phyloP scores from a whole-genome alignment of 2,329 filamentous ascomycete species.

The Trichoderma endophyticum region DNA sequence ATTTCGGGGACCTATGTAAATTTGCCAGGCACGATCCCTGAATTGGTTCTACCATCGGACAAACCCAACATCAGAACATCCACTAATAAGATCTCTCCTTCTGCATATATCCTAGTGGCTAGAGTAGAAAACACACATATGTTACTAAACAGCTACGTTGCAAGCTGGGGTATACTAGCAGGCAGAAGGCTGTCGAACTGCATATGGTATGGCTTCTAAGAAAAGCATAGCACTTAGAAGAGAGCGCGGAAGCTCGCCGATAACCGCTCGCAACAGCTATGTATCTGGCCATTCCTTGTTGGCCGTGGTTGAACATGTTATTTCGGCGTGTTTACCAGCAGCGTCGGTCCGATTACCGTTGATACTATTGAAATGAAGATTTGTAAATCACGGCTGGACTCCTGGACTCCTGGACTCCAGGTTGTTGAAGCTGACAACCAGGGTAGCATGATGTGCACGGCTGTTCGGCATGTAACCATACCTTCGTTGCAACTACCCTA shows the following conservation, averaged over 20 bases:
- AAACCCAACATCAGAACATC: background rate
- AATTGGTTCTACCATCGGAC: background rate
- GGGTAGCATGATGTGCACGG: background rate
- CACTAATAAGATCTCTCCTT: constrained; percentile 6
- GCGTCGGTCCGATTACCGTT: background rate
- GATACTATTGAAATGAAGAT: background rate
- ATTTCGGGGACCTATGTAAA: constrained; percentile 3
- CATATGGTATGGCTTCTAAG: background rate
- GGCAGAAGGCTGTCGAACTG: background rate
- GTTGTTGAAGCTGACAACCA: background rate
- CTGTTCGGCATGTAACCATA: background rate
- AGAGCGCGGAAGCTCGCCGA: background rate
- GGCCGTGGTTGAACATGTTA: background rate
- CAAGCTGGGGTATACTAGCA: background rate
- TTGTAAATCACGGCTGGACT: background rate
- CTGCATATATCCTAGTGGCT: background rate
- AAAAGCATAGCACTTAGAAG: background rate
- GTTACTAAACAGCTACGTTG: background rate
- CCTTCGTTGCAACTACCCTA: background rate
- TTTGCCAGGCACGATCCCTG: background rate
- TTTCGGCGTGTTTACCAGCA: background rate
- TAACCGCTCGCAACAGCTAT: background rate
- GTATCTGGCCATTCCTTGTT: background rate
- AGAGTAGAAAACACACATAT: background rate
- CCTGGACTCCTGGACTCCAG: background rate